These are phyloP conservation scores for Calonectria ilicicola DNA, from an alignment of 2,329 filamentous ascomycete species.

Conservation along the genomic window DNA sequence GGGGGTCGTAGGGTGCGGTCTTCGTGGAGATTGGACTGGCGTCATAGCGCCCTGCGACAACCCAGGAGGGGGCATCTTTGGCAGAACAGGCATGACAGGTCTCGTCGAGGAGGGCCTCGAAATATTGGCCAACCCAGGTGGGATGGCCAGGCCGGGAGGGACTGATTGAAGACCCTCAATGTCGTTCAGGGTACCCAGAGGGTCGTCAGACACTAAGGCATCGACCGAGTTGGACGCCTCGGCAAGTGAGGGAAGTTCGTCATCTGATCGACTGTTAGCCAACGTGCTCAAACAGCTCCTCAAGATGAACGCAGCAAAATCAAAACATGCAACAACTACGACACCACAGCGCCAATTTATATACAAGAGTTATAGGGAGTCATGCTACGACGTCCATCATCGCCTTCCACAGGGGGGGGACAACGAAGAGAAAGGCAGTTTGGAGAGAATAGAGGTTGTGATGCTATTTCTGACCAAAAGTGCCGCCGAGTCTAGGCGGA, in stretches of 20 bases:
- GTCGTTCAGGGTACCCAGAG: conserved; percentile 27
- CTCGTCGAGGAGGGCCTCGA: conserved; percentile 35
- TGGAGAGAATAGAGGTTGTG: conserved; percentile 53
- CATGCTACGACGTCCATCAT: conserved; percentile 71
- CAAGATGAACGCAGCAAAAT: conserved; percentile 35
- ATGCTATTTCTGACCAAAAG: conserved; percentile 57
- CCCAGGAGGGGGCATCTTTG: conserved; percentile 41
- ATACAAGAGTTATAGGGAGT: conserved; percentile 55
- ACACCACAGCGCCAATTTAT: conserved; percentile 51
- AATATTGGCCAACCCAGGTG: conserved; percentile 34
- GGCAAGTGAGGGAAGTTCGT: conserved; percentile 70
- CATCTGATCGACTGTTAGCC: conserved; percentile 68
- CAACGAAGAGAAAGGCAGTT: conserved; percentile 49
- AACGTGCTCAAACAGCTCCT: conserved; percentile 35
- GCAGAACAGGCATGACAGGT: conserved; percentile 42
- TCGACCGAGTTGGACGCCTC: conserved; percentile 75
- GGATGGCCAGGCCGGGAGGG: conserved; percentile 47
- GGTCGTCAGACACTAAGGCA: conserved; percentile 74
- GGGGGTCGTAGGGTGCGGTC: conserved; percentile 24
- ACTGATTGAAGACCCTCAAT: conserved; percentile 38
- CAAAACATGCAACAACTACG: conserved; percentile 41
- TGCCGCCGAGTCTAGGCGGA: conserved; percentile 47
- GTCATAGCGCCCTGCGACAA: conserved; percentile 43
- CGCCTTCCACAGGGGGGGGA: conserved; percentile 65
- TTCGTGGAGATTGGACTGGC: conserved; percentile 50